Evolutionary conservation across 2,329 filamentous ascomycete genomes (phyloP).

Genomic region (Penicillium nordicum): DNA sequence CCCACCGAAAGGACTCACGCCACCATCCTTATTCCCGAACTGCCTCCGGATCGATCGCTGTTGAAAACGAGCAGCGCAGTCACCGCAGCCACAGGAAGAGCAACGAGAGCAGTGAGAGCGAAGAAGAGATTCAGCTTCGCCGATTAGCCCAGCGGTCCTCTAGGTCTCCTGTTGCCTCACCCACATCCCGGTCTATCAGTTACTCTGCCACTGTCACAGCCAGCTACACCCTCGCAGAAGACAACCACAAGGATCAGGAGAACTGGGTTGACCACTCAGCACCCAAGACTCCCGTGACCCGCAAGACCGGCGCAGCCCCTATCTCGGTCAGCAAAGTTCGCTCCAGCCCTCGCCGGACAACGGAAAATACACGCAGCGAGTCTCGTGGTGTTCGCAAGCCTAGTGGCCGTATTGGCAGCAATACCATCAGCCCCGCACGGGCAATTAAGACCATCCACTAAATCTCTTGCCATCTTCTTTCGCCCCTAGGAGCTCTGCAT

Average conservation of each 20-base stretch:
- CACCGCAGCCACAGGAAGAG: constrained; percentile 55
- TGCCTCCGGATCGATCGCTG: constrained; percentile 44
- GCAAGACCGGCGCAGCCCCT: constrained; percentile 52
- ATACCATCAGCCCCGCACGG: constrained; percentile 33
- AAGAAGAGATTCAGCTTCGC: constrained; percentile 78
- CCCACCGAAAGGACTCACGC: constrained; percentile 68
- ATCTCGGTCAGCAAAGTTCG: constrained; percentile 63
- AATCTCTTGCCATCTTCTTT: constrained; percentile 1
- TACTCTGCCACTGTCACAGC: constrained; percentile 72
- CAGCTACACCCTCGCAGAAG: constrained; percentile 62
- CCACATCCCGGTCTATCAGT: constrained; percentile 66
- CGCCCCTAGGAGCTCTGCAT: constrained; percentile 4
- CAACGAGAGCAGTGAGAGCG: constrained; percentile 61
- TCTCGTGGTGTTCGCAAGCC: constrained; percentile 45
- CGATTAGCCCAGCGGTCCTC: constrained; percentile 65
- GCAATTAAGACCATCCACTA: constrained; percentile 24
- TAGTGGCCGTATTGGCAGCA: constrained; percentile 47
- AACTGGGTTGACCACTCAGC: constrained; percentile 53
- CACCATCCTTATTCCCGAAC: constrained; percentile 69
- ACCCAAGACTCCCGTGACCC: constrained; percentile 54
- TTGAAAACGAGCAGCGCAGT: constrained; percentile 47
- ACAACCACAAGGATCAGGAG: constrained; percentile 63
- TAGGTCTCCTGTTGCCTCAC: constrained; percentile 63
- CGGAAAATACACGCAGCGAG: constrained; percentile 37
- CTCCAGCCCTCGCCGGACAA: constrained; percentile 47